phyloP scores from a whole-genome alignment of 2,329 filamentous ascomycete genomes.

The Trichophyton equinum region DNA sequence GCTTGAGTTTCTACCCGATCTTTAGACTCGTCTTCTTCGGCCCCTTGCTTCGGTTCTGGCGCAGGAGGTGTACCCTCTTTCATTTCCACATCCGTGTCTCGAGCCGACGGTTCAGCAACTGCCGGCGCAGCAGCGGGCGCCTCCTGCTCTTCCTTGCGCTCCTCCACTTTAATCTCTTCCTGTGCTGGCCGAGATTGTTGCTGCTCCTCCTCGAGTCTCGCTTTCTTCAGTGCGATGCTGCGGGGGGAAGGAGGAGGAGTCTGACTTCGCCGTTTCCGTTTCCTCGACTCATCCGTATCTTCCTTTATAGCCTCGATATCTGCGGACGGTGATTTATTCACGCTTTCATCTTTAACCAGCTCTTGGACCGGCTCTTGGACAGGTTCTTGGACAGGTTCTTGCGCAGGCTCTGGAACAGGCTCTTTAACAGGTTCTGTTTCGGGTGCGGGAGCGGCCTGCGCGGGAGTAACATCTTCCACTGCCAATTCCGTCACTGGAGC shows the following conservation, averaged over 20 bases:
- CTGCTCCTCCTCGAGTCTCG: slow-evolving; percentile 31
- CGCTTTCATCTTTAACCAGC: slow-evolving; percentile 13
- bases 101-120: neutral
- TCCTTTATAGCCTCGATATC: slow-evolving; percentile 23
- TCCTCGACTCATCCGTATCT: slow-evolving; percentile 44
- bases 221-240: slow-evolving; percentile 44
- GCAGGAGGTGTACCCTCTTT: slow-evolving; percentile 4
- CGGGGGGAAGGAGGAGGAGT: slow-evolving; percentile 47
- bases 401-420: slow-evolving; percentile 12
- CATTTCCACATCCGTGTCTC: neutral
- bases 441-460: slow-evolving; percentile 14
- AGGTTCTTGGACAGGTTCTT: slow-evolving; percentile 17
- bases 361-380: slow-evolving; percentile 16
- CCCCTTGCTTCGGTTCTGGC: neutral
- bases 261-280: slow-evolving; percentile 54
- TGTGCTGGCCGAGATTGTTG: slow-evolving; percentile 11
- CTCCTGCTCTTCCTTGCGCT: neutral
- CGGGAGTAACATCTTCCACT: slow-evolving; percentile 11
- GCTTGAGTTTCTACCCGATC: slow-evolving; percentile 4
- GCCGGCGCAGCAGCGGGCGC: neutral
- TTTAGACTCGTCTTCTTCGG: slow-evolving; percentile 2
- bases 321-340: slow-evolving; percentile 15
- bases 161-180: neutral
- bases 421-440: slow-evolving; percentile 18
- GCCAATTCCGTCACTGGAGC: slow-evolving; percentile 3